A percentile compares a stretch with the other conserved stretches of the same genome.
These are phyloP conservation scores for Teratosphaeriaceae sp. DNA, from an alignment of 2,329 filamentous ascomycete species.

Conservation along the genomic window DNA sequence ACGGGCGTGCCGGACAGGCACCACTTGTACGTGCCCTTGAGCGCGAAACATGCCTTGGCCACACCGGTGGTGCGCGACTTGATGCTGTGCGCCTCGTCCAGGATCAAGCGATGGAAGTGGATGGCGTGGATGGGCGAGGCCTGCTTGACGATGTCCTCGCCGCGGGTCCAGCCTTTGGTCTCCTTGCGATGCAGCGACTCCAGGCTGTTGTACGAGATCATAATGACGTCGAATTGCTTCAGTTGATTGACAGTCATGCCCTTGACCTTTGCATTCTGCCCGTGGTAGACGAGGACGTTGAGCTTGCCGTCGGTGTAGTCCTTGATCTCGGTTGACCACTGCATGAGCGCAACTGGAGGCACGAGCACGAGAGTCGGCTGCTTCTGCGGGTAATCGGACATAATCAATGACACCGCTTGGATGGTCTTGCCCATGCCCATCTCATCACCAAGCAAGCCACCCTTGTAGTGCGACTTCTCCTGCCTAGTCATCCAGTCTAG, in stretches of 20 bases:
- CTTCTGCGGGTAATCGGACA: slow-evolving; percentile 89
- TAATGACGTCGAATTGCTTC: slow-evolving; percentile 81
- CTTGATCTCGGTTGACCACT: slow-evolving; percentile 62
- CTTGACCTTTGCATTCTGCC: slow-evolving; percentile 78
- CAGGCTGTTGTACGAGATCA: slow-evolving; percentile 90
- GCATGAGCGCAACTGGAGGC: slow-evolving; percentile 89
- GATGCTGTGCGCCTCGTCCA: slow-evolving; percentile 95
- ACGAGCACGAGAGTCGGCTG: slow-evolving; percentile 81
- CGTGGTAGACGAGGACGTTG: slow-evolving; percentile 86
- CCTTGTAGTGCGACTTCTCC: slow-evolving; percentile 78
- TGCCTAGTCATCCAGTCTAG: slow-evolving; percentile 91
- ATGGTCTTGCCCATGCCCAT: slow-evolving; percentile 99
- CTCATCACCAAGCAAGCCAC: slow-evolving; percentile 88
- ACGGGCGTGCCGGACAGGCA: slow-evolving; percentile 92
- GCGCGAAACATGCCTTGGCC: slow-evolving; percentile 88
- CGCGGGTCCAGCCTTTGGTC: slow-evolving; percentile 79
- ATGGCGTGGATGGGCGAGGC: slow-evolving; percentile 71
- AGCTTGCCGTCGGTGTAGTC: slow-evolving; percentile 78
- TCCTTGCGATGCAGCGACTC: slow-evolving; percentile 92
- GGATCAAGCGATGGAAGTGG: slow-evolving; percentile 80
- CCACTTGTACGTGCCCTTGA: slow-evolving; percentile 87
- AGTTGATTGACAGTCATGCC: slow-evolving; percentile 66
- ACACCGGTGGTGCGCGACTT: slow-evolving; percentile 85
- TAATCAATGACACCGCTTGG: slow-evolving; percentile 93
- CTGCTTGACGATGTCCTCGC: slow-evolving; percentile 74